phyloP scores from a whole-genome alignment of 352 stramenopile genomes.

The Phytophthora capsici region DNA sequence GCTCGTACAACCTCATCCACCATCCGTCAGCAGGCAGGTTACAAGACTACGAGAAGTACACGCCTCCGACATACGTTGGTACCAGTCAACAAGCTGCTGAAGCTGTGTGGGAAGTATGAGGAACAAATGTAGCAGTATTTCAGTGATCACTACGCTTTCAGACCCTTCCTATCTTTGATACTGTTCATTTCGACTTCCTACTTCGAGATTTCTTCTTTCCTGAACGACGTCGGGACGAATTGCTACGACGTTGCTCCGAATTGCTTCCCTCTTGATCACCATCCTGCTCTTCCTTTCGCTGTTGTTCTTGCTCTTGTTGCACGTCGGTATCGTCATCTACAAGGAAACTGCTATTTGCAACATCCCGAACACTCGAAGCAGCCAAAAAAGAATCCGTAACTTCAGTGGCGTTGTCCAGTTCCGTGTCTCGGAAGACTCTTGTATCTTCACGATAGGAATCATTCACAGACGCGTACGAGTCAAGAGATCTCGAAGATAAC shows the following conservation, averaged over 20 bases:
- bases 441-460: conserved; percentile 21
- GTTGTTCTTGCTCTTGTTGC: conserved; percentile 14
- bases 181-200: conserved; percentile 25
- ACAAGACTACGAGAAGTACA: conserved; percentile 44
- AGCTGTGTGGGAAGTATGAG: conserved; percentile 78
- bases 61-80: conserved; percentile 61
- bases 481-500: conserved; percentile 25
- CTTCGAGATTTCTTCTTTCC: conserved; percentile 36
- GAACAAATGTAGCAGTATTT: not conserved
- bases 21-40: conserved; percentile 34
- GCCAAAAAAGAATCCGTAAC: conserved; percentile 27
- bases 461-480: conserved; percentile 39
- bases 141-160: conserved; percentile 3
- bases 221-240: conserved; percentile 15
- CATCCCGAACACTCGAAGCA: conserved; percentile 14
- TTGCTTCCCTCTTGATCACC: conserved; percentile 13
- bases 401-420: conserved; percentile 25
- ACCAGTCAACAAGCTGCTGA: conserved; percentile 50
- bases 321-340: conserved; percentile 24
- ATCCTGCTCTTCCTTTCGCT: conserved; percentile 21
- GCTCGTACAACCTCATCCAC: conserved; percentile 80
- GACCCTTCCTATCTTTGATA: not conserved
- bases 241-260: conserved; percentile 12
- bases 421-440: conserved; percentile 40
- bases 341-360: conserved; percentile 22